Base-by-base conservation (phyloP, 2,329 filamentous ascomycete genomes). In the Orbilia ellipsospora region DNA sequence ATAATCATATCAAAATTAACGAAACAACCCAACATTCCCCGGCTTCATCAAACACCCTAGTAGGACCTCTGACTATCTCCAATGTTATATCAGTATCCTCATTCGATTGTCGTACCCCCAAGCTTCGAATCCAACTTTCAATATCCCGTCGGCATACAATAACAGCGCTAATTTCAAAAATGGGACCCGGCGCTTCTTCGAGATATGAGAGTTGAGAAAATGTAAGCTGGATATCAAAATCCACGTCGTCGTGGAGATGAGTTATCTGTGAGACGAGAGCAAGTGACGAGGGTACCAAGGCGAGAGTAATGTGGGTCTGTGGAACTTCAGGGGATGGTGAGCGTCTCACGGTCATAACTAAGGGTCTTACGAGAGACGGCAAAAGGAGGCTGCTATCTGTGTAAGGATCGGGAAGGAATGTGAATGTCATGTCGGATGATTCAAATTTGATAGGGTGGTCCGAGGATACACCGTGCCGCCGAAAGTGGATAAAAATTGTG, bases 1-100 rank as follows among this genome's bases (percentile, higher is more conserved):
- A 36, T 7, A 42, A 42, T 50, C 16, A 66, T 18, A 56, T 56
- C 18, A 66, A 20, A 57, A 66, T 20, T 18, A 57, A 20, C 12
- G 62, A 66, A 45, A 66, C 62, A 6, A 66, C 62, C 52, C 62
- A 66, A 48, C 62, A 66, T 36, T 66, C 62, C 23, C 62, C 62
- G 48, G 62, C 62, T 15, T 57, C 62, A 20, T 66, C 62, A 20
- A 66, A 48, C 20, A 56, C 36, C 15, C 36, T 66, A 20, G 62
- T 66, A 7, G 62, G 62, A 15, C 62, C 62, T 20, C 15, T 66
- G 7, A 66, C 62, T 36, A 66, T 56, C 62, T 66, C 62, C 36
- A 66, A 31, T 13, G 15, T 26, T 48, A 57, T 56, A 31, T 57
- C 62, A 31, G 52, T 31, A 20, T 40, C 48, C 15, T 48, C 52